Evolutionary conservation across 1,284 basidiomycete species (phyloP), one percentile per base, ranked within the genome.

Genomic region (Malassezia equina): DNA sequence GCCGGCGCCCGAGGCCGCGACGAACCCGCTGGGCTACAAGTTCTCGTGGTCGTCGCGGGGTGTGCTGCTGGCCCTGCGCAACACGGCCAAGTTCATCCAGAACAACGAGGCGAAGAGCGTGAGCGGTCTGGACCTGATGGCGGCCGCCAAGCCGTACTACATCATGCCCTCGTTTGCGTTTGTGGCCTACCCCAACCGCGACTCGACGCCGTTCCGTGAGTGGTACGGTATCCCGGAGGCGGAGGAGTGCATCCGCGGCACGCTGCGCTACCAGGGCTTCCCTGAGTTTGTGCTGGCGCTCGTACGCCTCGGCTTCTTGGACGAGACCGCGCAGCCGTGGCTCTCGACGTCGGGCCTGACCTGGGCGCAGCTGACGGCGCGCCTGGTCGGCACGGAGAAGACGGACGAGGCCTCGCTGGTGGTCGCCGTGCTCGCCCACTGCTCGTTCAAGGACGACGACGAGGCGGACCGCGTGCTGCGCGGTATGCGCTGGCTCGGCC

Each of bases 1-100:
- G 36, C 90, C 90, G 52, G 88, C 90, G 2, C 90, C 91, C 15
- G 85, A 89, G 69, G 84, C 85, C 66, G 84, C 89, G 13, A 84
- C 85, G 73, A 98, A 96, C 80, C 91, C 94, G 7, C 85, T 98
- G 58, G 93, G 94, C 27, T 98, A 96, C 84, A 96, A 96, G 78
- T 96, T 98, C 80, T 94, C 90, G 32, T 98, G 94, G 94, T 94
- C 90, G 2, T 89, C 90, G 27, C 86, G 90, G 44, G 94, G 93
- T 57, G 90, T 94, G 44, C 84, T 99, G 49, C 85, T 96, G 66
- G 93, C 93, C 6, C 82, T 95, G 55, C 83, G 93, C 67, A 98
- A 96, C 81, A 81, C 82, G 44, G 94, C 90, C 42, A 84, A 86
- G 57, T 94, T 85, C 77, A 69, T 62, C 64, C 63, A 64, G 51